Evolutionary conservation across 805 yeast species (phyloP).

Genomic region (Schizosaccharomyces japonicus): DNA sequence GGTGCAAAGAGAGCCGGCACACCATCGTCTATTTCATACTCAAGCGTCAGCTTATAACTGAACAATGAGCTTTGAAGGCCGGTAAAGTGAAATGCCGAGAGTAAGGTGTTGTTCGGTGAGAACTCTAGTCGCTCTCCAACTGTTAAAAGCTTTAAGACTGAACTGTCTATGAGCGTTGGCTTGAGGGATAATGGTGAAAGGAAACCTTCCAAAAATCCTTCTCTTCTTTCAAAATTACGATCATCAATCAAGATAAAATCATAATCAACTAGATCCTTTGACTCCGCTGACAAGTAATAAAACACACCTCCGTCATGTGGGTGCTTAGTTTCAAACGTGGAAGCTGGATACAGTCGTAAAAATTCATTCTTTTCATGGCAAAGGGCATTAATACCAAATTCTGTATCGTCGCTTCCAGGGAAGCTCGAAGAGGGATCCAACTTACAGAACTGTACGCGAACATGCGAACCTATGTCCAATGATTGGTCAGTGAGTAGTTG

Average conservation of each 20-base stretch:
- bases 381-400: not conserved
- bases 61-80: constrained; percentile 40
- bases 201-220: not conserved
- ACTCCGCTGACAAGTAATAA: not conserved
- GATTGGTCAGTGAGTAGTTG: not conserved
- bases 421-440: not conserved
- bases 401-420: not conserved
- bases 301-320: not conserved
- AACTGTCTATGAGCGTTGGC: not conserved
- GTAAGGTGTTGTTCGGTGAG: not conserved
- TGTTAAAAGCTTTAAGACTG: not conserved
- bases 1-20: constrained; percentile 26
- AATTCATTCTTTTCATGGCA: not conserved
- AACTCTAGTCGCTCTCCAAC: not conserved
- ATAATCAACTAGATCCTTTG: not conserved
- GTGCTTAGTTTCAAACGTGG: not conserved
- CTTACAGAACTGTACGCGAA: not conserved
- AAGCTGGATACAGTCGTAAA: not conserved
- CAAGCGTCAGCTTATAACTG: constrained; percentile 22
- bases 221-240: not conserved
- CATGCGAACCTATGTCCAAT: not conserved
- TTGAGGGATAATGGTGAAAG: not conserved
- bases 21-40: constrained; percentile 3
- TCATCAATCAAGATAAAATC: not conserved
- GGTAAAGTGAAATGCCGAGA: constrained; percentile 20